Evolutionary conservation across 768 basidiomycete species (phyloP).

Genomic region (Lactarius sanguifluus): DNA sequence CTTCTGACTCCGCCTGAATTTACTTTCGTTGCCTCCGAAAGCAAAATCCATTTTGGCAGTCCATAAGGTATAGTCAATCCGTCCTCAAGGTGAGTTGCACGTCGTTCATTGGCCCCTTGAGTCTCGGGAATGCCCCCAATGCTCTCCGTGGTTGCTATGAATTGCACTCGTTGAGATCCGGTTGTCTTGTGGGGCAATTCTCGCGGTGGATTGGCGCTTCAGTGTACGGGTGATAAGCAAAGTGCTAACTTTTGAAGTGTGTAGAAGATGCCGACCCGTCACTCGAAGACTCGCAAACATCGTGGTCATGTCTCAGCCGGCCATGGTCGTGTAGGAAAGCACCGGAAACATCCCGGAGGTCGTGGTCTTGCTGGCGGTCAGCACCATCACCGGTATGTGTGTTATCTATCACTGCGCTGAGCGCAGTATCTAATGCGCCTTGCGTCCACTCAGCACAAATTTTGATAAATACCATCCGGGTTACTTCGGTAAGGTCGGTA

Average conservation of each 20-base stretch:
- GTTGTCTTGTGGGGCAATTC: constrained; percentile 10
- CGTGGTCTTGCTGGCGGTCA: constrained; percentile 99
- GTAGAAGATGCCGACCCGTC: constrained; percentile 88
- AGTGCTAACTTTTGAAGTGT: constrained; percentile 32
- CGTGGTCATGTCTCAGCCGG: constrained; percentile 99
- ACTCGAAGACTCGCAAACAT: constrained; percentile 98
- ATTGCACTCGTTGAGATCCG: not conserved
- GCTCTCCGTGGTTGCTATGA: constrained; percentile 17
- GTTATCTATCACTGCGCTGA: not conserved
- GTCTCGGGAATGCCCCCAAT: constrained; percentile 30
- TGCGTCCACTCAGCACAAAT: constrained; percentile 65
- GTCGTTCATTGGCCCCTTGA: constrained; percentile 28
- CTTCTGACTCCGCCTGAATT: constrained; percentile 27
- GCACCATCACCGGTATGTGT: constrained; percentile 94
- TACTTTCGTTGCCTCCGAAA: constrained; percentile 7
- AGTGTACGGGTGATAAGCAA: constrained; percentile 27
- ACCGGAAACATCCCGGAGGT: constrained; percentile 99
- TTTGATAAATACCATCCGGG: constrained; percentile 99
- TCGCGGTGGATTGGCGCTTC: constrained; percentile 53
- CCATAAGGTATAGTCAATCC: constrained; percentile 34
- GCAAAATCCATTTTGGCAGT: constrained; percentile 10
- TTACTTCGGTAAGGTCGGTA: constrained; percentile 99
- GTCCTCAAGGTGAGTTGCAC: constrained; percentile 67
- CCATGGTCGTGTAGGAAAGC: constrained; percentile 99
- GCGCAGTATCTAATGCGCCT: not conserved